These are phyloP conservation scores for Xerocomus nothofagi DNA, from an alignment of 1,284 basidiomycete genomes.

Conservation along the genomic window DNA sequence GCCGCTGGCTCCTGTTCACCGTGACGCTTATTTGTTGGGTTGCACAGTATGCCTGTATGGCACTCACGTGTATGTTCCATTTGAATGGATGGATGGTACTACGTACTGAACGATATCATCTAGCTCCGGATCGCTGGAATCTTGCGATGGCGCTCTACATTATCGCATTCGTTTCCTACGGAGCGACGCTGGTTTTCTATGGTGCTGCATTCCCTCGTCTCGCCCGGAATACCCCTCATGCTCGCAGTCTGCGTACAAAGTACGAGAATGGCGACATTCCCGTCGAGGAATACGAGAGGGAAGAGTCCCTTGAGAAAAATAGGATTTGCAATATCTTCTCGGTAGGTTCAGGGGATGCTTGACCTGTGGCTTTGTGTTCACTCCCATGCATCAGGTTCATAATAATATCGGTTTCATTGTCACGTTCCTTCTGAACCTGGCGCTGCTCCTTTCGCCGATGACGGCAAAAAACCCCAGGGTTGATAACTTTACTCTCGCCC, in stretches of 20 bases:
- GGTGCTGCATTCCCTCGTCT: constrained; percentile 81
- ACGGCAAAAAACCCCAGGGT: constrained; percentile 58
- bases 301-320: constrained; percentile 83
- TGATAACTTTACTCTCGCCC: constrained; percentile 67
- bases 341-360: constrained; percentile 40
- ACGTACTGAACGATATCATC: background rate
- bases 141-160: constrained; percentile 80
- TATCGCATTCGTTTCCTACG: constrained; percentile 75
- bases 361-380: constrained; percentile 3
- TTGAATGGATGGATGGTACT: background rate
- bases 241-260: constrained; percentile 58
- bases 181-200: constrained; percentile 80
- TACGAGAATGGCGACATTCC: constrained; percentile 60
- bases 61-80: constrained; percentile 54
- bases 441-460: constrained; percentile 68
- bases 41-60: constrained; percentile 76
- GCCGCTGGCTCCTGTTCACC: constrained; percentile 71
- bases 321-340: constrained; percentile 84
- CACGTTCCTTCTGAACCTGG: constrained; percentile 66
- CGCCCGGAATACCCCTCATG: constrained; percentile 73
- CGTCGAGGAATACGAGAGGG: constrained; percentile 65
- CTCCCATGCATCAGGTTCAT: constrained; percentile 50
- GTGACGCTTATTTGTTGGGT: constrained; percentile 79
- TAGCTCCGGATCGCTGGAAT: constrained; percentile 70
- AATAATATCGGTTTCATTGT: constrained; percentile 76